These are phyloP conservation scores for Penicillium maclennaniae DNA, from an alignment of 495 filamentous ascomycete genomes.

Conservation along the genomic window DNA sequence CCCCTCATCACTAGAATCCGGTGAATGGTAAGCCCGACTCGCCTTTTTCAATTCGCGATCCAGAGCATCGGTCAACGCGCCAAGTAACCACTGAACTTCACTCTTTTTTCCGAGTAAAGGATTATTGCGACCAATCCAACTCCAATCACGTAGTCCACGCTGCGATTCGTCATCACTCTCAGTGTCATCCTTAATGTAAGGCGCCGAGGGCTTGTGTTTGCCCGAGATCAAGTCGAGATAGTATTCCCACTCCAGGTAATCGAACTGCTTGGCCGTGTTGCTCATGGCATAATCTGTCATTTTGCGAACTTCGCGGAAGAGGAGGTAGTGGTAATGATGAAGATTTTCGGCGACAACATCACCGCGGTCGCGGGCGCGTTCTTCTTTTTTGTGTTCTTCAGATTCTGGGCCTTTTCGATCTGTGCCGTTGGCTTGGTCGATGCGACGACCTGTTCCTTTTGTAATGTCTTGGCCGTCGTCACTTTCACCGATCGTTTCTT, in stretches of 20 bases:
- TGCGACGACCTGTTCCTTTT: conserved; percentile 2
- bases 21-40: conserved; percentile 18
- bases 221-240: conserved; percentile 68
- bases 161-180: conserved; percentile 16
- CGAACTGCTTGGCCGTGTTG: conserved; percentile 62
- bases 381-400: conserved; percentile 38
- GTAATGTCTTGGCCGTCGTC: conserved; percentile 3
- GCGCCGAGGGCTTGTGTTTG: conserved; percentile 52
- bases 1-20: conserved; percentile 1
- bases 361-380: conserved; percentile 38
- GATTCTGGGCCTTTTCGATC: conserved; percentile 16
- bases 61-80: conserved; percentile 54
- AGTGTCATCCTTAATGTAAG: conserved; percentile 5
- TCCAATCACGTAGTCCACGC: conserved; percentile 47
- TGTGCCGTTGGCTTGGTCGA: neutral
- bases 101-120: conserved; percentile 69
- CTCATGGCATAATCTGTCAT: conserved; percentile 61
- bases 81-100: conserved; percentile 80
- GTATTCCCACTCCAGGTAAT: conserved; percentile 78
- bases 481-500: conserved; percentile 21
- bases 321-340: conserved; percentile 60
- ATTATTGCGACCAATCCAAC: conserved; percentile 69
- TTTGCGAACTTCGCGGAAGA: conserved; percentile 64
- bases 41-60: conserved; percentile 47
- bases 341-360: conserved; percentile 41